Base-by-base conservation (phyloP, 1,284 basidiomycete genomes). In the Rhizopogon parksii region DNA sequence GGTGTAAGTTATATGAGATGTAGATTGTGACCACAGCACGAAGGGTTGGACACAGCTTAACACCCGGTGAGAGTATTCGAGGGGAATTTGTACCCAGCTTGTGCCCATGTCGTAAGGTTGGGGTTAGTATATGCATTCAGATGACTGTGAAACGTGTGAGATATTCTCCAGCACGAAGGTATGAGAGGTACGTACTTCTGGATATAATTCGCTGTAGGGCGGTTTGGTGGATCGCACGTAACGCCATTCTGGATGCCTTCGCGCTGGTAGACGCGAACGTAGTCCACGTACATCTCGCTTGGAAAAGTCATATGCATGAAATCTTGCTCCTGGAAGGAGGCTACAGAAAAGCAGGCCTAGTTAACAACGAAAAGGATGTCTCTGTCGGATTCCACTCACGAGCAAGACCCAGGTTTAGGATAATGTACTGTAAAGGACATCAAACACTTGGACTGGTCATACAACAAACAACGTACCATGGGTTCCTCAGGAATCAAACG, bases 221-320 rank as follows among this genome's bases (percentile, higher is more conserved):
- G 73, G 35, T 68, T 71, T 3, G 78, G 66, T 14, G 87, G 88
- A 61, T 83, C 69, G 58, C 88, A 90, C 1, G 76, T 77, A 40
- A 84, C 57, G 4, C 77, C 80, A 46, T 82, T 72, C 62, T 72
- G 68, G 30, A 77, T 63, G 21, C 77, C 84, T 50, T 77, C 62
- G 24, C 83, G 76, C 66, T 91, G 88, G 57, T 91, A 91, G 40
- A 91, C 74, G 34, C 88, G 82, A 14, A 91, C 74, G 57, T 90
- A 90, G 63, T 91, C 88, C 50, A 91, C 67, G 56, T 78, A 80
- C 83, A 90, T 87, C 57, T 72, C 69, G 19, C 72, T 67, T 1
- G 88, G 88, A 72, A 91, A 91, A 48, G 67, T 59, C 38, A 90
- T 63, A 59, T 85, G 70, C 56, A 74, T 73, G 62, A 75, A 88